Evolutionary conservation across 2,329 filamentous ascomycete species (phyloP), one percentile per base, ranked within the genome.

Genomic region (Botrytis byssoidea): DNA sequence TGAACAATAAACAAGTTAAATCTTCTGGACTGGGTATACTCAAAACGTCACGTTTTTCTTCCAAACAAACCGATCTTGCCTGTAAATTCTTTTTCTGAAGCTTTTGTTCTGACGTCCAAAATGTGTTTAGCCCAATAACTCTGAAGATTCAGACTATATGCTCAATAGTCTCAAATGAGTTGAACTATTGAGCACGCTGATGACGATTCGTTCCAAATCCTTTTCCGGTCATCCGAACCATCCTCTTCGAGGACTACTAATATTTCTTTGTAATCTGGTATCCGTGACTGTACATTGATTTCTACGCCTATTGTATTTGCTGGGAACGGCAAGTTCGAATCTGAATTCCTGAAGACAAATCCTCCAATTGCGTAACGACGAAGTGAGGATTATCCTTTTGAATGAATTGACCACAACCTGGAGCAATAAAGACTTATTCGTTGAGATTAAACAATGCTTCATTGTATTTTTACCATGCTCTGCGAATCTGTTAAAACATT

Each of bases 271-370:
- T 12, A 16, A 51, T 51, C 12, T 14, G 10, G 5, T 51, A 4
- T n/a, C 25, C 4, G 4, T 51, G 10, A 14, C 6, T 51, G 14
- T 4, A 10, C 12, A 51, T 1, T 51, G 5, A 14, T 1, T 14
- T 51, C 5, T 4, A 1, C 4, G 10, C 25, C 0, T 51, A 51
- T n/a, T 7, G 2, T 6, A 3, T 14, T 14, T 1, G 10, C 10
- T 10, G 12, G 5, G 5, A 6, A n/a, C 5, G 0, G n/a, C 25
- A 51, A 3, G 0, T n/a, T 51, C 10, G 2, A 14, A 59, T 32
- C 55, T 59, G 4, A 20, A 59, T 59, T 20, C 46, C 20, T 8
- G 55, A 59, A 32, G 9, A 1, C 5, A 32, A 8, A 59, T 32
- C 55, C 29, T 32, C 55, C 29, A 59, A 29, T 59, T 59, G 29